phyloP scores from a whole-genome alignment of 257 asterid species.

The Penstemon newberryi region DNA sequence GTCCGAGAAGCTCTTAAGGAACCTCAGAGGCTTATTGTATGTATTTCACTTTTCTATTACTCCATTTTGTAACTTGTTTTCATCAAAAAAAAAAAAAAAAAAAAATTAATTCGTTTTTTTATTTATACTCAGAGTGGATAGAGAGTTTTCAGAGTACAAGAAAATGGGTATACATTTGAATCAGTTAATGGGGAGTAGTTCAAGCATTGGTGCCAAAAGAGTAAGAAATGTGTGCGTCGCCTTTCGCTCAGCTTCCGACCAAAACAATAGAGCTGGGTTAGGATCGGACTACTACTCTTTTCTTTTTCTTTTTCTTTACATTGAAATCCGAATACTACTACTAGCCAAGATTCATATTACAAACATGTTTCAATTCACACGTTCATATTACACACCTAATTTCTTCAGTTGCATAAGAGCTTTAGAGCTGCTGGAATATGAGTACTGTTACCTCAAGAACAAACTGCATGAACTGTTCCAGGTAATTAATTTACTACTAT shows the following conservation, averaged over 20 bases:
- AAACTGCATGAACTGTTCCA: slow-evolving; percentile 81
- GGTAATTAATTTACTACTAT: slow-evolving; percentile 35
- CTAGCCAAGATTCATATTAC: too few relatives aligned
- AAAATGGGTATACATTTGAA: slow-evolving; percentile 78
- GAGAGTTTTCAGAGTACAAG: slow-evolving; percentile 73
- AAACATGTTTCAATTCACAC: too few relatives aligned
- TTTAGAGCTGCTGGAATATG: slow-evolving; percentile 75
- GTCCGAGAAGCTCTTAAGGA: slow-evolving; percentile 76
- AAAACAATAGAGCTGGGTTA: slow-evolving; percentile 62
- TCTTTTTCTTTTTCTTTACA: background rate
- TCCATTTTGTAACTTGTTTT: background rate
- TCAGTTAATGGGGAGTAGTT: slow-evolving; percentile 92
- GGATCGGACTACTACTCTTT: background rate
- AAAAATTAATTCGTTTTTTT: background rate
- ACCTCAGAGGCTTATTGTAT: slow-evolving; percentile 74
- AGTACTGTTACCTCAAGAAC: slow-evolving; percentile 89
- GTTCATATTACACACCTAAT: too few relatives aligned
- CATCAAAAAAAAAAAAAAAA: too few relatives aligned
- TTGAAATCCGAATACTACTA: too few relatives aligned
- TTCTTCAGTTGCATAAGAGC: slow-evolving; percentile 43
- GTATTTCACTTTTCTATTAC: background rate
- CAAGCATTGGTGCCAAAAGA: slow-evolving; percentile 91
- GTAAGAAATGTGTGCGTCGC: slow-evolving; percentile 75
- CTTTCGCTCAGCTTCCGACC: slow-evolving; percentile 81
- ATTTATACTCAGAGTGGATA: slow-evolving; percentile 48